Base-by-base conservation (phyloP, 202 grass and related monocot species). In the Digitaria exilis region DNA sequence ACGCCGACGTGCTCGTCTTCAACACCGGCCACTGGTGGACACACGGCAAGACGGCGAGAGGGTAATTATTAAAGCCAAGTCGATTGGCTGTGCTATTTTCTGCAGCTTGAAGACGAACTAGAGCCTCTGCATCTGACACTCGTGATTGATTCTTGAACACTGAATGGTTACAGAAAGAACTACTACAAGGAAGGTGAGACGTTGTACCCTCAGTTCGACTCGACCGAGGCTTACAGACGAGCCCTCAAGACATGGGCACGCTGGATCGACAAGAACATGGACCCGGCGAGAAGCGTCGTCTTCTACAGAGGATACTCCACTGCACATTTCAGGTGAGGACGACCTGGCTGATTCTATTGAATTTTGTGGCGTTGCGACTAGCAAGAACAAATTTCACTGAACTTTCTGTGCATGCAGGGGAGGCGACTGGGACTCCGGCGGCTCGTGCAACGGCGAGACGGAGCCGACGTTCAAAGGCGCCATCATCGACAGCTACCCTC, bases 11-110 rank as follows among this genome's bases (percentile, higher is more conserved):
- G 62, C 64, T 96, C 79, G 69, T 99, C 60, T 99, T 96, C 84
- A 99, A 99, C 82, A 99, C 93, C 58, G 89, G 96, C 16, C 96
- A 99, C 85, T 96, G 96, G 93, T 99, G 96, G 96, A 94, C 87
- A 26, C 96, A 98, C 94, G 91, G 92, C 58, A 98, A 98, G 85
- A 98, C 92, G 32, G 92, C 96, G 30, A 84, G 91, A 30, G 96
- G 92, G 96, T 39, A n/a, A n/a, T n/a, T n/a, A n/a, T n/a, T n/a
- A n/a, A n/a, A n/a, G n/a, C n/a, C n/a, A n/a, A n/a, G n/a, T n/a
- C n/a, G n/a, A n/a, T n/a, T n/a, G n/a, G n/a, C n/a, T n/a, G 31
- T 28, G n/a, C 16, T 18, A 13, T 45, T 43, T 48, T 43, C 35
- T 42, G 54, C 57, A 43, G 7, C 6, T 31, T 18, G 19, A 37